A percentile compares a stretch with the other conserved stretches of the same genome.
Evolutionary conservation across 169 alveolate genomes (phyloP).

Genomic region (Perkinsus marinus): DNA sequence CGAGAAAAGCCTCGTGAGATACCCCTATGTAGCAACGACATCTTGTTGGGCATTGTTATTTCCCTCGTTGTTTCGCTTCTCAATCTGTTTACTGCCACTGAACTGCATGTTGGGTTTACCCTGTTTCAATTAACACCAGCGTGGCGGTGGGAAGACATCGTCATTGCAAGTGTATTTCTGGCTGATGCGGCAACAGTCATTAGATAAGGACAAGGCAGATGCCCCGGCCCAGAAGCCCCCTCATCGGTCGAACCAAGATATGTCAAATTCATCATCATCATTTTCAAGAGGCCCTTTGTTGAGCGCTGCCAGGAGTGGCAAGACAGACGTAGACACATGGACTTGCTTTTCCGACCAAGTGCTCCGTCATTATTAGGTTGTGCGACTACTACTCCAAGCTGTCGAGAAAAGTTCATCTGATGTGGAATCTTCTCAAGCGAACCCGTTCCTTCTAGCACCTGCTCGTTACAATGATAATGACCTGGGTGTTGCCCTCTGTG

Average conservation of each 20-base stretch:
- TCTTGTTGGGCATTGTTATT: not conserved
- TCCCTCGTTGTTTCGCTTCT: not conserved
- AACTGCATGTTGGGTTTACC: not conserved
- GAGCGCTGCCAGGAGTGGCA: not conserved
- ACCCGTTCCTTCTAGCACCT: not conserved
- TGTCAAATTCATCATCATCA: not conserved
- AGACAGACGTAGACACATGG: not conserved
- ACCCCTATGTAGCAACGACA: too few species aligned
- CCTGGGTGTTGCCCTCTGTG: not conserved
- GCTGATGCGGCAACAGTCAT: not conserved
- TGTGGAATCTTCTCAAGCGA: not conserved
- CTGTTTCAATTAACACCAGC: not conserved
- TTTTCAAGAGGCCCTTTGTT: not conserved
- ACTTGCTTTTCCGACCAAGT: not conserved
- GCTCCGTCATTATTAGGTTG: not conserved
- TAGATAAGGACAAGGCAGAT: not conserved
- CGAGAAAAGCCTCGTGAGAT: constrained; percentile 88
- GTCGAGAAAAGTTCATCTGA: not conserved
- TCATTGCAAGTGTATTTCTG: not conserved
- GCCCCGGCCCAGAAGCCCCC: not conserved
- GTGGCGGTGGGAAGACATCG: too few species aligned
- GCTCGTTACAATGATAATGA: not conserved
- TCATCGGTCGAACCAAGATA: not conserved
- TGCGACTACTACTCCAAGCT: not conserved
- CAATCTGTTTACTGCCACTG: not conserved